Evolutionary conservation across 345 rosid species (phyloP).

Genomic region (Eucalyptus tenuipes): DNA sequence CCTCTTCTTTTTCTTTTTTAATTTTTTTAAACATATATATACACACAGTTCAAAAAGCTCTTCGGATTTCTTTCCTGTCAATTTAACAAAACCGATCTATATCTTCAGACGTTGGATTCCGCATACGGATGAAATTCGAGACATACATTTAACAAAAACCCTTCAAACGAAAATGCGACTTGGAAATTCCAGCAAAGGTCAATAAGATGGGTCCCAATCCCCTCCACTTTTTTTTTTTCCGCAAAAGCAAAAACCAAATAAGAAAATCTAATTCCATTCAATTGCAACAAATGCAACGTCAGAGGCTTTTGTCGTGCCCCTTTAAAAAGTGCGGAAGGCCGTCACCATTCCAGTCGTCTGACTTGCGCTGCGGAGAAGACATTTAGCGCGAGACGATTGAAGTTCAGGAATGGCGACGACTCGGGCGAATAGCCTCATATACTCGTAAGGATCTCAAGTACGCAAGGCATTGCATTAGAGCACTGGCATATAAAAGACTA

Average conservation of each 20-base stretch:
- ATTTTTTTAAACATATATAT: too few species aligned
- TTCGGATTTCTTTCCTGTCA: too few species aligned
- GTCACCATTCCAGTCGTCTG: not conserved
- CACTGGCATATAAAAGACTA: not conserved
- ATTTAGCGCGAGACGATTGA: not conserved
- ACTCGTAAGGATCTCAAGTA: not conserved
- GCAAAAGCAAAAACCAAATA: not conserved
- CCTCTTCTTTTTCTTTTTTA: not conserved
- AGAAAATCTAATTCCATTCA: not conserved
- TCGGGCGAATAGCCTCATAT: not conserved
- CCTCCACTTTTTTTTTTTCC: too few species aligned
- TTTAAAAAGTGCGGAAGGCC: not conserved
- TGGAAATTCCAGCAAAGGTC: not conserved
- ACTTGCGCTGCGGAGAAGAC: not conserved
- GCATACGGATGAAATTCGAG: not conserved
- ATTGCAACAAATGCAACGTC: not conserved
- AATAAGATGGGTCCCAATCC: not conserved
- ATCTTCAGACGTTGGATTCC: not conserved
- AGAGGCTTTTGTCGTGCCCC: not conserved
- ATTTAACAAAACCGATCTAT: not conserved
- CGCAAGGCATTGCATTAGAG: not conserved
- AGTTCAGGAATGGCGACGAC: not conserved
- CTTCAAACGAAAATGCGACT: not conserved
- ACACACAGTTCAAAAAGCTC: too few species aligned
- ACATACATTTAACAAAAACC: not conserved